phyloP scores from a whole-genome alignment of 805 yeast species.

The Metschnikowia chrysomelidarum region DNA sequence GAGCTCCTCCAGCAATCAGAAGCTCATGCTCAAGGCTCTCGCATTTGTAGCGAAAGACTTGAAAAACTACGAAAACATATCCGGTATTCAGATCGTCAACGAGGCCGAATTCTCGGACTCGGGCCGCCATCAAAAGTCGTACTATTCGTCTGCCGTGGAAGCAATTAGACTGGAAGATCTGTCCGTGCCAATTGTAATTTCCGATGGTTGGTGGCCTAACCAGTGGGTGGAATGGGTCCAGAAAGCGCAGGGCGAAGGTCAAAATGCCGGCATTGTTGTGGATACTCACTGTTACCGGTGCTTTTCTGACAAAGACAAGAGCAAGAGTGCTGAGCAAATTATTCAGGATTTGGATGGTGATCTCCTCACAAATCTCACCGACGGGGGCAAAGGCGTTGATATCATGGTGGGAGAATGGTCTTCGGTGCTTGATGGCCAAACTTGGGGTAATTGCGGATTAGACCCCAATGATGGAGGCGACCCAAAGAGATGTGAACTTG shows the following conservation, averaged over 20 bases:
- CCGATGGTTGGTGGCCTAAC: constrained; percentile 93
- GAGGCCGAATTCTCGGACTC: constrained; percentile 69
- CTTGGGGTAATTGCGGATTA: constrained; percentile 60
- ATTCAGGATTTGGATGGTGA: constrained; percentile 53
- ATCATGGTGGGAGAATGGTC: constrained; percentile 87
- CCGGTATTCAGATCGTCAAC: constrained; percentile 83
- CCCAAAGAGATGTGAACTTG: constrained; percentile 50
- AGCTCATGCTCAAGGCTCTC: constrained; percentile 48
- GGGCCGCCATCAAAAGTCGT: constrained; percentile 51
- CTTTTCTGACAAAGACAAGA: constrained; percentile 71
- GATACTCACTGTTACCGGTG: constrained; percentile 89
- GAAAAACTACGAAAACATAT: constrained; percentile 57
- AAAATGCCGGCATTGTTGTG: constrained; percentile 59
- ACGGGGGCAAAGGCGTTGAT: constrained; percentile 53
- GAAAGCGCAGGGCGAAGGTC: constrained; percentile 31
- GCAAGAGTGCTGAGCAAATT: constrained; percentile 62
- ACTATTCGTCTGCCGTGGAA: constrained; percentile 63
- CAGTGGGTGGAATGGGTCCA: constrained; percentile 73
- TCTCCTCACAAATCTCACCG: constrained; percentile 47
- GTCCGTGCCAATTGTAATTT: constrained; percentile 68
- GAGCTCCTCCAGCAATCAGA: constrained; percentile 42
- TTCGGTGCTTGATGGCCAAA: constrained; percentile 72
- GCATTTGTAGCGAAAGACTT: constrained; percentile 64
- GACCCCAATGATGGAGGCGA: constrained; percentile 23
- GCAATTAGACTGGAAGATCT: constrained; percentile 56